Base-by-base conservation (phyloP, 192 early-diverging fungal species). In the Backusella parvicylindrica region DNA sequence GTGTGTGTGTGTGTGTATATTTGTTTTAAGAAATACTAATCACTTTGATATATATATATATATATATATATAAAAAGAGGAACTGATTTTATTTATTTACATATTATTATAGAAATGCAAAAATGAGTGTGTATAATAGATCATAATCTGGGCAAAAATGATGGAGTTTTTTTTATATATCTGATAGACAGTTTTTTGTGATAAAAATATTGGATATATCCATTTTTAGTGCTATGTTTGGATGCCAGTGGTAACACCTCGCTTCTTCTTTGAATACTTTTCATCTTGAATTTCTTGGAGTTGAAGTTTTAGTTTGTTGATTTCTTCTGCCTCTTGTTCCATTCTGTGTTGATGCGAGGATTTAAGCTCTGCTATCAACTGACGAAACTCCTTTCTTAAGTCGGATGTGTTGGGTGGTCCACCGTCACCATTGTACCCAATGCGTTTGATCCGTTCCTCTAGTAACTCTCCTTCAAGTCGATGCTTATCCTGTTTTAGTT, bases 311-410 rank as follows among this genome's bases (percentile, higher is more conserved):
- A 88, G 68, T 3, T 77, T 76, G 30, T 82, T 74, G 18, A 81
- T 78, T 66, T 88, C 88, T 11, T 84, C 79, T 5, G 77, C 77
- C 64, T 86, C 88, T 23, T 80, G 73, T 7, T 80, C 76, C 49
- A 89, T 72, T 3, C 72, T 53, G 56, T 81, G 80, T 36, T 85
- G 82, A 32, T 89, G 87, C 30, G 88, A 82, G 26, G 68, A 47
- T 67, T 82, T 82, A 26, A 86, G 66, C 21, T 88, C 85, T 12
- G 72, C 71, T 77, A 88, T 84, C 56, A 88, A 77, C n/a, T 78
- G 76, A 40, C 88, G 70, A 68, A 89, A 89, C 70, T 89, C 88
- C 66, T 86, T 87, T 37, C 88, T 73, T 43, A 89, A 67, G 1
- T 83, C 78, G 4, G 84, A 75, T 0, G 88, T 89, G 4, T 33